Conservation (phyloP, 2,329 filamentous ascomycete genomes). For the Escovopsis sp. region DNA sequence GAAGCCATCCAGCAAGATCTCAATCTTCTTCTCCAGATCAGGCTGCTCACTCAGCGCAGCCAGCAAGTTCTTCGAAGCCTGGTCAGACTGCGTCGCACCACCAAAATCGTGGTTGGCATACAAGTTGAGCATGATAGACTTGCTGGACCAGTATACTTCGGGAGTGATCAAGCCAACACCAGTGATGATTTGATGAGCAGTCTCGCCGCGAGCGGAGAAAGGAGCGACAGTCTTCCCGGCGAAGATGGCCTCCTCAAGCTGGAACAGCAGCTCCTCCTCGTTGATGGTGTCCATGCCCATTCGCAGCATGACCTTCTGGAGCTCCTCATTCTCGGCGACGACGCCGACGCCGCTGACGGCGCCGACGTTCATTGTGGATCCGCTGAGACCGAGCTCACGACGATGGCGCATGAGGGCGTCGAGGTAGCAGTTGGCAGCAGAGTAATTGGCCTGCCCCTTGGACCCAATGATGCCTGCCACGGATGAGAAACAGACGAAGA, state of each 20-base stretch:
- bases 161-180: constrained; percentile 11
- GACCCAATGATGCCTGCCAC: constrained; percentile 14
- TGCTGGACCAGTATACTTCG: constrained; percentile 12
- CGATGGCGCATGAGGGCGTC: constrained; percentile 19
- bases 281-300: constrained; percentile 9
- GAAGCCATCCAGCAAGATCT: constrained; percentile 8
- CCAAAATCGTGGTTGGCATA: constrained; percentile 12
- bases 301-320: constrained; percentile 7
- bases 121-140: constrained; percentile 11
- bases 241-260: constrained; percentile 10
- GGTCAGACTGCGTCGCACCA: constrained; percentile 4
- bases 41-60: constrained; percentile 5
- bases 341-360: constrained; percentile 12
- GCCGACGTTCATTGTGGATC: constrained; percentile 22
- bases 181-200: constrained; percentile 11
- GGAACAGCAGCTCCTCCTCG: constrained; percentile 12
- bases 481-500: constrained; percentile 19
- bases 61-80: constrained; percentile 9
- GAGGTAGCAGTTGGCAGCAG: constrained; percentile 21
- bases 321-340: constrained; percentile 8
- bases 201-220: constrained; percentile 8
- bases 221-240: constrained; percentile 5
- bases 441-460: constrained; percentile 20
- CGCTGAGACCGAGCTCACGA: constrained; percentile 15
- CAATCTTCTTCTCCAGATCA: constrained; percentile 4